Base-by-base conservation (phyloP, 257 asterid species). In the Voacanga thouarsii region DNA sequence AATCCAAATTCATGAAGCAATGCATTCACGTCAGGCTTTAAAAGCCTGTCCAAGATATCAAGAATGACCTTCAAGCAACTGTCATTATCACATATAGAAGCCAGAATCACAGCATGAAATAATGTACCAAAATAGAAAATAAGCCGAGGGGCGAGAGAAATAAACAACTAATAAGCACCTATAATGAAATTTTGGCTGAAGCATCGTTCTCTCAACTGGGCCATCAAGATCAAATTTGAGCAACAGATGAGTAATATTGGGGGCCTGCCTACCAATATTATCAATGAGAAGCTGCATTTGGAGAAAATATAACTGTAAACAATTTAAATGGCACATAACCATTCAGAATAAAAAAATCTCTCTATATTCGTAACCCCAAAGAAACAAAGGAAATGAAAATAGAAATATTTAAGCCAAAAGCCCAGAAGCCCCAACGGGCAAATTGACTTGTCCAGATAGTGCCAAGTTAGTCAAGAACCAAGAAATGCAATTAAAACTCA, bases 21-120 rank as follows among this genome's bases (percentile, higher is more conserved):
- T 19, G 94, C 96, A 81, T 95, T 93, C 83, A 87, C 87, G 37
- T 92, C 98, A 71, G 98, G 97, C 85, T 88, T 96, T 79, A 84
- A 80, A 77, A 90, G 92, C 78, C 86, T 90, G 77, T 93, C 98
- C 90, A 96, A 80, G 78, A 92, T 82, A 70, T 92, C 97, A 78
- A 96, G 98, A 87, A 92, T 88, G 85, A 96, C 94, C 94, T 93
- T 93, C 92, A 96, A 88, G 85, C 98, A 93, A 89, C 99, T 96
- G 81, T 47, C 83, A 60, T 69, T 65, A 80, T 79, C 71, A 77
- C 41, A 57, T 77, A 65, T 43, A 70, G 59, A 84, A 74, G 77
- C 70, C 83, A 64, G 75, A 65, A 77, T 78, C 76, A 39, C 49
- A 68, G 61, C 75, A 78, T 60, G 44, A 71, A 18, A 75, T 53